A percentile compares a stretch with the other conserved stretches of the same genome.
phyloP scores from a whole-genome alignment of 2,329 filamentous ascomycete genomes.

The Teratosphaeria zuluensis region DNA sequence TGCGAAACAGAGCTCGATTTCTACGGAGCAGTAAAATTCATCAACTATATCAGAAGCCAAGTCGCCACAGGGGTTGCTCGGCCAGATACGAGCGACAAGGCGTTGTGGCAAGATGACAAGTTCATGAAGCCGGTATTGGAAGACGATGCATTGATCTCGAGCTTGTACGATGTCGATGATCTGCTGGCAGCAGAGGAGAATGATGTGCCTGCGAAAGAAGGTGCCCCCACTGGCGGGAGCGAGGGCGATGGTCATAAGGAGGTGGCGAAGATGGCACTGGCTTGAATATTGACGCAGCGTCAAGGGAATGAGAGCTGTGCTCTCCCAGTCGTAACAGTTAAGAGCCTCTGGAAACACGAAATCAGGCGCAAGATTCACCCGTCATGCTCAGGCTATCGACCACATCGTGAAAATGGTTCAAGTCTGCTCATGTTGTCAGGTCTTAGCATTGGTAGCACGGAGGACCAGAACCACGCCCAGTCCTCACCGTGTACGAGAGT shows the following conservation, averaged over 20 bases:
- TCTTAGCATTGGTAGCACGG: not conserved
- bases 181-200: conserved; percentile 30
- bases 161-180: conserved; percentile 75
- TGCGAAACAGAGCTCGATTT: conserved; percentile 32
- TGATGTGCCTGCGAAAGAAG: not conserved
- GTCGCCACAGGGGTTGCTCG: conserved; percentile 25
- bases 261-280: not conserved
- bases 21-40: conserved; percentile 33
- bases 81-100: conserved; percentile 43
- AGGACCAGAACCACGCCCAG: not conserved
- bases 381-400: not conserved
- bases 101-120: conserved; percentile 63
- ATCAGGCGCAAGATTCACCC: not conserved
- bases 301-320: too few relatives aligned
- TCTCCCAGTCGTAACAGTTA: too few relatives aligned
- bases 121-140: conserved; percentile 78
- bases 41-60: conserved; percentile 41
- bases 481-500: not conserved
- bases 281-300: not conserved
- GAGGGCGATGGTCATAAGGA: not conserved
- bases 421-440: not conserved
- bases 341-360: too few relatives aligned
- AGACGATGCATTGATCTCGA: conserved; percentile 61
- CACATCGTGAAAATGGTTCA: not conserved
- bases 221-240: not conserved